Evolutionary conservation across 352 stramenopile species (phyloP), one percentile per base, ranked within the genome.

Genomic region (Phytopythium montanum): DNA sequence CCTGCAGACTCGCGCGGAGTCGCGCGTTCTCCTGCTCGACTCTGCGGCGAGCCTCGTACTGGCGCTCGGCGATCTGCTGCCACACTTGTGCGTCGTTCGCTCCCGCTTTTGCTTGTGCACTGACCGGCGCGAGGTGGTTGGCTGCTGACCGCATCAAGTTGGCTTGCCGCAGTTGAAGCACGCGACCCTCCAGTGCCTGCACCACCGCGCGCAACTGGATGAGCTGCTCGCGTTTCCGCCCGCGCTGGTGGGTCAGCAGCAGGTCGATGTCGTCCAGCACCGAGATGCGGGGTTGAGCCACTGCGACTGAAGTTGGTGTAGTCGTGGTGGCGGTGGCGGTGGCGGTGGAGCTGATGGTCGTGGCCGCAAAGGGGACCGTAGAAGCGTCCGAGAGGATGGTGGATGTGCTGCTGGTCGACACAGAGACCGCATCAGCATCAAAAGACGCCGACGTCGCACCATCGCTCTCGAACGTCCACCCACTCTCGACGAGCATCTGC

Each of bases 181-280:
- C 55, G 5, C 65, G 62, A 6, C 21, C 41, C 31, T 73, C 62
- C 8, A 73, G n/a, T 12, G 62, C 42, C 23, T 63, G 65, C 7
- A 60, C 66, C 21, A 64, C 18, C 19, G 28, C 51, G 5, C 66
- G 59, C 12, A 73, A 49, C 10, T 62, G 62, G n/a, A 70, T 64
- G 1, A 73, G 50, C 25, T 65, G 66, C 23, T 73, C 66, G 33
- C 66, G 59, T n/a, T 66, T 59, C 29, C 66, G 62, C 14, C 66
- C 66, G 13, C 41, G 57, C 23, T 42, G 53, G 13, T 48, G 53
- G 5, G 25, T 49, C 13, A 59, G 34, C 34, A 59, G 25, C 53
- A 59, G n/a, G 2, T 59, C 53, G 10, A 59, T 59, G 38, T 48
- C 39, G 14, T 49, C 36, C 8, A 59, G 53, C 6, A 48, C 34